phyloP scores from a whole-genome alignment of 192 early-diverging fungal genomes.

The Gryganskiella cystojenkinii region DNA sequence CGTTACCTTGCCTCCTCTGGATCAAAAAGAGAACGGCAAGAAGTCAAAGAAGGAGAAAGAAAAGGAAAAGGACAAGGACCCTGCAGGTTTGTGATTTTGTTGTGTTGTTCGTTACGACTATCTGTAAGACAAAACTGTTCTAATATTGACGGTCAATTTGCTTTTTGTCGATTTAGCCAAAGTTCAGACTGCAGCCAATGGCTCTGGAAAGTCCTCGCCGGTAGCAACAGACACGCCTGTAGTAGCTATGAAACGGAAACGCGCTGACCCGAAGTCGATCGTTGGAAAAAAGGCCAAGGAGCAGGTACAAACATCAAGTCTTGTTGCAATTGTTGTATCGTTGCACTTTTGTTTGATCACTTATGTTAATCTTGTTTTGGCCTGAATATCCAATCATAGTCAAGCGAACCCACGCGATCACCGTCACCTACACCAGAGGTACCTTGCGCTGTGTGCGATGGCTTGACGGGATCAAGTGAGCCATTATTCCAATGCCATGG shows the following conservation, averaged over 20 bases:
- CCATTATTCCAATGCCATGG: slow-evolving; percentile 54
- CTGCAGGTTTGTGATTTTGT: too few species aligned
- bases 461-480: slow-evolving; percentile 17
- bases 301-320: slow-evolving; percentile 37
- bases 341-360: too few species aligned
- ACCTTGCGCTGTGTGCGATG: slow-evolving; percentile 57
- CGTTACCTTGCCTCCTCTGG: slow-evolving; percentile 52
- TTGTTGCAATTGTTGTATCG: too few species aligned
- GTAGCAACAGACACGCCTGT: slow-evolving; percentile 6
- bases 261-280: slow-evolving; percentile 8
- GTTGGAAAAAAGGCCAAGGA: slow-evolving; percentile 35
- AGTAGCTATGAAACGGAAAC: slow-evolving; percentile 36
- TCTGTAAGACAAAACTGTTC: too few species aligned
- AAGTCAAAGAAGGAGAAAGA: slow-evolving; percentile 17
- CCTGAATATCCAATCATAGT: slow-evolving; percentile 4
- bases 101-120: too few species aligned
- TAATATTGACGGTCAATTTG: too few species aligned
- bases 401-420: slow-evolving; percentile 41
- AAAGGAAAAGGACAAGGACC: slow-evolving; percentile 25
- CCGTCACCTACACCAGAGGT: slow-evolving; percentile 48
- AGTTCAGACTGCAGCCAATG: not conserved
- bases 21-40: slow-evolving; percentile 20
- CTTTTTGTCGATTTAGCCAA: too few species aligned
- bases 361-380: not conserved
- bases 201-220: not conserved